A percentile compares a stretch with the other conserved stretches of the same genome.
Conservation (phyloP, 1,284 basidiomycete species). For the Rhodotorula glutinis region DNA sequence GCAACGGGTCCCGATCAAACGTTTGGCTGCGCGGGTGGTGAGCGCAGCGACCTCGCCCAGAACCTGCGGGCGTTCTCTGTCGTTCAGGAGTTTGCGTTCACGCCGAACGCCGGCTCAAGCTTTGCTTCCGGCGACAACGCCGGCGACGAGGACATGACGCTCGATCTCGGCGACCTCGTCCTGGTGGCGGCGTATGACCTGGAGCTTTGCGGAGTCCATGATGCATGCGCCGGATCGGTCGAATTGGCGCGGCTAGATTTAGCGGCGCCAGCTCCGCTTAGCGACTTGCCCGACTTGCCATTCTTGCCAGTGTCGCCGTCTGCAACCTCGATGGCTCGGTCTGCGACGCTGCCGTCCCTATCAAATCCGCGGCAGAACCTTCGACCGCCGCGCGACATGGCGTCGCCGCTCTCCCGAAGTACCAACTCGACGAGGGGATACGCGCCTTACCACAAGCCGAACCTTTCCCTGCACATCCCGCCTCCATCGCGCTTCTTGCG, state of each 20-base stretch:
- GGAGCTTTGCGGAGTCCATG: constrained; percentile 30
- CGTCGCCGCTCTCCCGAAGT: constrained; percentile 2
- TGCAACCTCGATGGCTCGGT: not conserved
- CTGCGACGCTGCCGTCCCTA: constrained; percentile 2
- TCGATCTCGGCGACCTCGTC: constrained; percentile 48
- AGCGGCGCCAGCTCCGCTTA: no score
- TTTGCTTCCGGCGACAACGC: not conserved
- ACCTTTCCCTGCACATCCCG: constrained; percentile 37
- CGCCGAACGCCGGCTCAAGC: constrained; percentile 13
- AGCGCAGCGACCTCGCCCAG: constrained; percentile 46
- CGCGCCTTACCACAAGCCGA: constrained; percentile 23
- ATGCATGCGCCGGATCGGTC: constrained; percentile 5
- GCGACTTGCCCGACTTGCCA: not conserved
- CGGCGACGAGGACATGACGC: not conserved
- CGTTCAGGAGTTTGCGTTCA: constrained; percentile 48
- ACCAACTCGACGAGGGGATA: not conserved
- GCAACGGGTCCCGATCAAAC: constrained; percentile 1
- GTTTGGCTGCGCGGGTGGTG: constrained; percentile 40
- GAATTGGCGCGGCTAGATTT: constrained; percentile 18
- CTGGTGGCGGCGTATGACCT: constrained; percentile 50
- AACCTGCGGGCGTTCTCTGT: constrained; percentile 47
- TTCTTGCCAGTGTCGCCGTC: not conserved
- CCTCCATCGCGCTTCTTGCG: constrained; percentile 23
- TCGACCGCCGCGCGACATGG: not conserved
- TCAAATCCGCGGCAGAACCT: not conserved